A percentile compares a stretch with the other conserved stretches of the same genome.
Conservation (phyloP, 108 stramenopile species). For the Cyclotella cryptica region DNA sequence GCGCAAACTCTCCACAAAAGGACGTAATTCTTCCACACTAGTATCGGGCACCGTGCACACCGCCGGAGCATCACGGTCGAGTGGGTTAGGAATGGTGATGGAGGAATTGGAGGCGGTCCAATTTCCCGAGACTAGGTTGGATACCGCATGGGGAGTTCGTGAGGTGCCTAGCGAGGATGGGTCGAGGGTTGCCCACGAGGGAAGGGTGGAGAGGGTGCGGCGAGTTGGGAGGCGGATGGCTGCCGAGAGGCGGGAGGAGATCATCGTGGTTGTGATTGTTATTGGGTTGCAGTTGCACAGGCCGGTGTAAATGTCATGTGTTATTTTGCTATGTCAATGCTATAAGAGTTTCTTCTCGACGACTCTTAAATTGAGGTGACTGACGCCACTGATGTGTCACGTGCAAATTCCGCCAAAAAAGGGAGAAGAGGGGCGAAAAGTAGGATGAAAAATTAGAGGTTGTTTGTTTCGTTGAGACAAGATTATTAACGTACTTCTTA, state of each 20-base stretch:
- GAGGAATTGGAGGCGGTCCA: constrained; percentile 48
- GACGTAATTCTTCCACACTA: constrained; percentile 68
- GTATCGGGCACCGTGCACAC: constrained; percentile 87
- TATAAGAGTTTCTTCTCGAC: too few species aligned
- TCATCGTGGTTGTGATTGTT: constrained; percentile 19
- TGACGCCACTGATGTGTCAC: too few species aligned
- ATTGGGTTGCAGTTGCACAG: too few species aligned
- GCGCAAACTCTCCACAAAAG: constrained; percentile 82
- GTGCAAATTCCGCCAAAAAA: too few species aligned
- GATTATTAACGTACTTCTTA: too few species aligned
- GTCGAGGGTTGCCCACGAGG: constrained; percentile 85
- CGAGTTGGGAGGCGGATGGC: background rate
- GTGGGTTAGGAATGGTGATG: constrained; percentile 79
- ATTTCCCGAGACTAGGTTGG: constrained; percentile 80
- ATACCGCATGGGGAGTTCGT: constrained; percentile 59
- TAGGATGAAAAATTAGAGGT: too few species aligned
- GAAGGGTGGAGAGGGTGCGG: constrained; percentile 43
- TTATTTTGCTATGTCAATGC: too few species aligned
- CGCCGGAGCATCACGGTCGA: constrained; percentile 67
- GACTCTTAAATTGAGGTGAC: too few species aligned
- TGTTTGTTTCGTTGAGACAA: too few species aligned
- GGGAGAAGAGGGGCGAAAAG: too few species aligned
- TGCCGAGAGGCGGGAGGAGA: constrained; percentile 20
- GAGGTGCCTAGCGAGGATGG: constrained; percentile 73
- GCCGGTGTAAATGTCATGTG: too few species aligned